Evolutionary conservation across 306 rosid species (phyloP).

Genomic region (Rosa lucieae): DNA sequence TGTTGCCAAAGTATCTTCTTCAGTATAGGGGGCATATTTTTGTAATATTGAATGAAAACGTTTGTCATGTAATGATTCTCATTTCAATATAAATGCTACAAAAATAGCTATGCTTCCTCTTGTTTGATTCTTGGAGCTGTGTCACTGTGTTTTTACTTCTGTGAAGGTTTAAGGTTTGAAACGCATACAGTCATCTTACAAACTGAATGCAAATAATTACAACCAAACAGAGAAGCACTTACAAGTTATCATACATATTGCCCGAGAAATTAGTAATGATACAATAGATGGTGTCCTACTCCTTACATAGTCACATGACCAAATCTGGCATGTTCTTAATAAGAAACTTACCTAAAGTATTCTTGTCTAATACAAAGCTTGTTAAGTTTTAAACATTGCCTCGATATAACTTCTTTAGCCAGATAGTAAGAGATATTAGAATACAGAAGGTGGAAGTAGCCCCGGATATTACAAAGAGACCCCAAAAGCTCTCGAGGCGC

Average conservation of each 20-base stretch:
- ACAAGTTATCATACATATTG: not conserved
- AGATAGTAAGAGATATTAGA: slow-evolving; percentile 22
- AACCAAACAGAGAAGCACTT: not conserved
- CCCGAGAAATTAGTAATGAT: not conserved
- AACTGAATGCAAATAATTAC: not conserved
- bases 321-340: not conserved
- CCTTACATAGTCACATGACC: not conserved
- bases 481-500: slow-evolving; percentile 52
- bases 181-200: not conserved
- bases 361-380: not conserved
- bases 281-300: not conserved
- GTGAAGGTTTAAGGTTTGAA: not conserved
- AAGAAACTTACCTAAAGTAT: slow-evolving; percentile 7
- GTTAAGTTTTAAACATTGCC: slow-evolving; percentile 1
- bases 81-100: not conserved
- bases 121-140: not conserved
- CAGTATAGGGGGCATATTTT: not conserved
- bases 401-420: not conserved
- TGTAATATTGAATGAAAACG: not conserved
- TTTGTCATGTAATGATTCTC: slow-evolving; percentile 4
- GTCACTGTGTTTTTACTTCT: not conserved
- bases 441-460: slow-evolving; percentile 50
- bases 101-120: not conserved
- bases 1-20: not conserved
- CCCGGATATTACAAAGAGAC: slow-evolving; percentile 52